Evolutionary conservation across 352 stramenopile species (phyloP), one percentile per base, ranked within the genome.

Genomic region (Pythium dissimile): DNA sequence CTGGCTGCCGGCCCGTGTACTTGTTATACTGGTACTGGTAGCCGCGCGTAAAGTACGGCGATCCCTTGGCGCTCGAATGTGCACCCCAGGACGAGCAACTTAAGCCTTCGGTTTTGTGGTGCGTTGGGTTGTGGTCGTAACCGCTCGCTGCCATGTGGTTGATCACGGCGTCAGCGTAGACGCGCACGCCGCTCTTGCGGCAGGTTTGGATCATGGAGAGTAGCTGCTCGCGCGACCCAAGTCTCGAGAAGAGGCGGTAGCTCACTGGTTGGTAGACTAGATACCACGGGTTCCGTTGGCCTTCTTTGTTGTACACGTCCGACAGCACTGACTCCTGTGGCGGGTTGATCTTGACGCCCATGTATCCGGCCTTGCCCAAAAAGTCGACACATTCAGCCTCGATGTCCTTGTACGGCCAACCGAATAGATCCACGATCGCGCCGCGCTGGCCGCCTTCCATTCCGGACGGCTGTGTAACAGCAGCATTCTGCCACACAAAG

Each of bases 341-440:
- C 3, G 80, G 80, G 23, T 76, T 84, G 52, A 89, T 79, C 66
- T 88, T 89, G 26, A 87, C 73, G 5, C 80, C 78, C 45, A 89
- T 70, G 65, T 88, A 88, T 1, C 79, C 75, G 3, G 77, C 75
- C 24, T 86, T 86, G 28, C 74, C 75, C 21, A 89, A 42, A 49
- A 86, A 86, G 31, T 78, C 67, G 4, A 57, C 39, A 50, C 78
- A 89, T 45, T 89, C 80, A n/a, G 70, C 48, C 21, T 77, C 77
- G 28, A 88, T 85, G 41, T 86, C 80, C 13, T 63, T 55, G 52
- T 85, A 85, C 18, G 80, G 75, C 80, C 78, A 88, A 7, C 76
- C 77, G 32, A 89, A 89, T 11, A 89, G 45, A 24, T 88, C 80
- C 7, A 88, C 78, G 57, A 88, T 80, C 3, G 80, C 78, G 5